Base-by-base conservation (phyloP, 208 protist species). In the Plasmodiophora brassicae region DNA sequence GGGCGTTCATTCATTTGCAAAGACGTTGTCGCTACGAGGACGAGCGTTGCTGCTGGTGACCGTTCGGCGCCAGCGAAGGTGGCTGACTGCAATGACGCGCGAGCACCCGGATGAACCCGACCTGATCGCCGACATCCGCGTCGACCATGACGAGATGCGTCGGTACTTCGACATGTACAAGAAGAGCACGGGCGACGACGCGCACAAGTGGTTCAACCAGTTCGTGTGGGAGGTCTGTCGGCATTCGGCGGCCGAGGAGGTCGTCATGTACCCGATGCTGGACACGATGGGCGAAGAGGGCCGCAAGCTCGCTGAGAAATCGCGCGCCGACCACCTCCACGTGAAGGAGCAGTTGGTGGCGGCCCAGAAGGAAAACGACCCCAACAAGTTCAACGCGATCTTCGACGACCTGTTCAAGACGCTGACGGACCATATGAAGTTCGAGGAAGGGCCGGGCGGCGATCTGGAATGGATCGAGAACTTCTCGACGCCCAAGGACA, bases 161-260 rank as follows among this genome's bases (percentile, higher is more conserved):
- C 10, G 32, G 14, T 78, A 32, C 65, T 78, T 44, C 65, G 65
- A 78, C 14, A 78, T 44, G 65, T 78, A 78, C n/a, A 78, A 78
- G 65, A 78, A 78, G 5, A 25, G 20, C 20, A 38, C 65, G 5
- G n/a, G 65, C 5, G 65, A 78, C 5, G 65, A 78, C 32, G 5
- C 65, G 32, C 32, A 78, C 14, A n/a, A 78, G 41, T 78, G 65
- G 65, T 78, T 78, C 65, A 78, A 78, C n/a, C 65, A 78, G n/a
- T 78, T 78, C n/a, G 65, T 78, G 10, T 78, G 65, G 65, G 65
- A 78, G 65, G 32, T 78, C 65, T 78, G 65, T 32, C 65, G 65
- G 5, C 65, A 78, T 78, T 78, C 65, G 20, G 65, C 41, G 10
- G 65, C 65, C 65, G 65, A 78, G 41, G 65, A 78, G n/a, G 32